A percentile compares a stretch with the other conserved stretches of the same genome.
Evolutionary conservation across 2,329 filamentous ascomycete genomes (phyloP).

Genomic region (Colletotrichum costaricense): DNA sequence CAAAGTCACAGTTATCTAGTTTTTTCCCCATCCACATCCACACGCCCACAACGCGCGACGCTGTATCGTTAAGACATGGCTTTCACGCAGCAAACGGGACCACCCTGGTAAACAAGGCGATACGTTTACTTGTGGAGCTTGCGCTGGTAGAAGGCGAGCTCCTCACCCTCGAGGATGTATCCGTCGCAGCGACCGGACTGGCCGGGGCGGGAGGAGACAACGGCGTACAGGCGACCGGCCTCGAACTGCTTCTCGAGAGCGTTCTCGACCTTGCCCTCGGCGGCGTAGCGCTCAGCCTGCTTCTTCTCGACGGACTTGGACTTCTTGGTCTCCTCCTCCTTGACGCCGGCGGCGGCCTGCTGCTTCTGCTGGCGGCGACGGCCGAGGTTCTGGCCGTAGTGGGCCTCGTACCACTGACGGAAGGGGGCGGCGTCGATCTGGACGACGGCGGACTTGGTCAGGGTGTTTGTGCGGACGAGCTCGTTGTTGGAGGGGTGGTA

Average conservation of each 20-base stretch:
- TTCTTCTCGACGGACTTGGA: slow-evolving; percentile 96
- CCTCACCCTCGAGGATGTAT: slow-evolving; percentile 98
- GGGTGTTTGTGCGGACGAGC: slow-evolving; percentile 99
- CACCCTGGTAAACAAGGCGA: neutral
- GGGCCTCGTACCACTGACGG: slow-evolving; percentile 99
- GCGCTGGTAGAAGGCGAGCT: slow-evolving; percentile 99
- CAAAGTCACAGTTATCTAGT: slow-evolving; percentile 14
- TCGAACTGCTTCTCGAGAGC: slow-evolving; percentile 99
- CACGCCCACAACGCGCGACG: slow-evolving; percentile 4
- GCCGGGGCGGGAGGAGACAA: slow-evolving; percentile 91
- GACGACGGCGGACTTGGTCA: slow-evolving; percentile 98
- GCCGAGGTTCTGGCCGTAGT: slow-evolving; percentile 94
- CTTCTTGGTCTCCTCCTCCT: slow-evolving; percentile 85
- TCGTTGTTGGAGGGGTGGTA: slow-evolving; percentile 99
- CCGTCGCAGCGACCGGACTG: slow-evolving; percentile 97
- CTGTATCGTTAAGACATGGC: slow-evolving; percentile 6
- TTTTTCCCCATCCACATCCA: neutral
- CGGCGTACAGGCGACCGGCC: slow-evolving; percentile 96
- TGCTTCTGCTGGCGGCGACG: slow-evolving; percentile 90
- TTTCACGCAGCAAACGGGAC: neutral
- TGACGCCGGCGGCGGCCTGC: slow-evolving; percentile 64
- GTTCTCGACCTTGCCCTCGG: slow-evolving; percentile 90
- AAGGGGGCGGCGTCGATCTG: slow-evolving; percentile 99
- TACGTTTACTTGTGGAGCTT: slow-evolving; percentile 93
- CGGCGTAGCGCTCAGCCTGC: slow-evolving; percentile 87